Base-by-base conservation (phyloP, 2,329 filamentous ascomycete species). In the Onygenales sp. region DNA sequence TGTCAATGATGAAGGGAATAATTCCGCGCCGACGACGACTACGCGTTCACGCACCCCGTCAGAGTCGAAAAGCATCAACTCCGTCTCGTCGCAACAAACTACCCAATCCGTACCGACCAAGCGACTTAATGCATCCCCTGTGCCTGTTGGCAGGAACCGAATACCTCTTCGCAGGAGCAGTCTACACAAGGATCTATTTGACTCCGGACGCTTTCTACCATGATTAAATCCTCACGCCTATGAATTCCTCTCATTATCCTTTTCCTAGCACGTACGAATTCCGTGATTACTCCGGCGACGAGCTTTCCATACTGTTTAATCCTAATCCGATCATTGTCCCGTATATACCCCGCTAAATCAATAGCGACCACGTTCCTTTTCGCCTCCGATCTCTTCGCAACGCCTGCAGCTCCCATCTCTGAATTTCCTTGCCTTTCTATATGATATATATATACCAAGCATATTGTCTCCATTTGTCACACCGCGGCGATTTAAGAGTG, bases 71-170 rank as follows among this genome's bases (percentile, higher is more conserved):
- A 31, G 13, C 36, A 10, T 10, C 9, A 31, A 14, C 31, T 43
- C 21, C 49, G 11, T 58, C 48, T 69, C 65, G 61, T 59, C 66
- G 2, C 61, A 61, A 21, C 47, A 49, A 61, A 60, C 39, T 7
- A 50, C 49, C 41, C 46, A 46, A 31, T 41, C 39, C 13, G 46
- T 10, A 3, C 33, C 43, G 9, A 44, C 7, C 3, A 49, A 41
- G 21, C 33, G 48, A 32, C 38, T 51, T 14, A 55, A 36, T 27
- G 21, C 44, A 11, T 50, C 51, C 43, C 50, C 50, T 8, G 35
- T 56, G 2, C 39, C 44, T 46, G 38, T 41, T 38, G 42, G 51
- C 36, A 52, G 46, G 44, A 52, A 53, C 36, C 52, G 43, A 21
- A 57, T 58, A 36, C 56, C 57, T 32, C 48, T 57, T 46, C 57